A percentile compares a stretch with the other conserved stretches of the same genome.
Conservation (phyloP, 2,329 filamentous ascomycete genomes). For the Penicillium sp. region DNA sequence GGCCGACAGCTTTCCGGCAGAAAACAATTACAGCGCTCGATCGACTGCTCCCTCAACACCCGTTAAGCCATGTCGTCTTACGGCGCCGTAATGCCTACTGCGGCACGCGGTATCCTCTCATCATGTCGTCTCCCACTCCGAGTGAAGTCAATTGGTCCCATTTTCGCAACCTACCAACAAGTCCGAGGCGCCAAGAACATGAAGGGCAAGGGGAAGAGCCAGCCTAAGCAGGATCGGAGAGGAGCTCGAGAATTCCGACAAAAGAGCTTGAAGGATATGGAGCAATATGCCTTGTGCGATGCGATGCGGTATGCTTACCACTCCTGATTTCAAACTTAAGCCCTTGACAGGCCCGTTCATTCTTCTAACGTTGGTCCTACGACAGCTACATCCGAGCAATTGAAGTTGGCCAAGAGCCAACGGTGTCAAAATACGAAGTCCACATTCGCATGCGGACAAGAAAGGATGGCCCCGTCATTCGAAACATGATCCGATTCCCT, state of each 20-base stretch:
- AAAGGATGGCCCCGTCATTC: constrained; percentile 82
- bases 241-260: constrained; percentile 63
- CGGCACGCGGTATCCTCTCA: constrained; percentile 34
- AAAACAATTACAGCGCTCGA: constrained; percentile 32
- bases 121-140: constrained; percentile 34
- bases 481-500: constrained; percentile 82
- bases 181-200: constrained; percentile 38
- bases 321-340: not conserved
- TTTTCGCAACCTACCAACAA: constrained; percentile 35
- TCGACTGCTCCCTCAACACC: constrained; percentile 13
- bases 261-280: constrained; percentile 60
- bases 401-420: constrained; percentile 79
- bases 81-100: constrained; percentile 34
- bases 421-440: constrained; percentile 80
- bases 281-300: constrained; percentile 81
- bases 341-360: not conserved
- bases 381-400: constrained; percentile 81
- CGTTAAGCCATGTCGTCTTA: constrained; percentile 36
- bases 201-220: constrained; percentile 49
- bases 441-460: constrained; percentile 76
- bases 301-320: constrained; percentile 67
- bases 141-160: constrained; percentile 31
- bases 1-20: constrained; percentile 30
- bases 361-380: constrained; percentile 13
- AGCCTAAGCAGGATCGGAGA: constrained; percentile 62